Conservation (phyloP, 2,329 filamentous ascomycete genomes). For the Cercospora canescens region DNA sequence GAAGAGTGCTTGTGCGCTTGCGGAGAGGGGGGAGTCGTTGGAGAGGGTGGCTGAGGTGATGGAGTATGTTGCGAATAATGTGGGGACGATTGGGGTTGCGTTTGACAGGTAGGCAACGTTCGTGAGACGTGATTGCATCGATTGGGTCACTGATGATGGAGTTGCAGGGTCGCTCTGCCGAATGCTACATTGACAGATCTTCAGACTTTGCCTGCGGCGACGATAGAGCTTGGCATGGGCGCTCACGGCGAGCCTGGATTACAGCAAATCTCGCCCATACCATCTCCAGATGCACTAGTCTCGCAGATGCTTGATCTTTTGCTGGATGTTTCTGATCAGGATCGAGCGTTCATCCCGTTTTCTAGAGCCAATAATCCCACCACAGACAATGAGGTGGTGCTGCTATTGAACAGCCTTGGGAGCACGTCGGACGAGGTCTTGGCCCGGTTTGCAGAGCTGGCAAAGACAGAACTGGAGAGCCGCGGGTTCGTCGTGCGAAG, state of each 20-base stretch:
- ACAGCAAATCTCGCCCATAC: conserved; percentile 54
- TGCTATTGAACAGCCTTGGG: conserved; percentile 39
- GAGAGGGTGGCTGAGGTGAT: conserved; percentile 38
- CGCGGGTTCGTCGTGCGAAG: conserved; percentile 37
- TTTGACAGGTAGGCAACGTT: conserved; percentile 34
- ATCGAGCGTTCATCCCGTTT: conserved; percentile 40
- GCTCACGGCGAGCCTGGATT: conserved; percentile 67
- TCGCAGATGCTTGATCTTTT: conserved; percentile 39
- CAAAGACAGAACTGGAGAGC: conserved; percentile 31
- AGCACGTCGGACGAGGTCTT: conserved; percentile 40
- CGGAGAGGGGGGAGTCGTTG: conserved; percentile 32
- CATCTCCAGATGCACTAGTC: conserved; percentile 34
- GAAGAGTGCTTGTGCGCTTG: conserved; percentile 61
- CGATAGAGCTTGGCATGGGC: conserved; percentile 65
- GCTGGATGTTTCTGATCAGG: conserved; percentile 35
- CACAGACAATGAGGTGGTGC: conserved; percentile 35
- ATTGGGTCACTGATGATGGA: conserved; percentile 8
- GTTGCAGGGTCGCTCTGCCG: conserved; percentile 37
- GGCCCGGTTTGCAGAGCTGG: conserved; percentile 38
- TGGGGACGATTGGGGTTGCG: conserved; percentile 38
- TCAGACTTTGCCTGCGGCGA: conserved; percentile 53
- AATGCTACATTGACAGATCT: conserved; percentile 61
- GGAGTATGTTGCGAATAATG: conserved; percentile 40
- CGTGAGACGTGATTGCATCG: not conserved
- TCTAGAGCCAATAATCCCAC: conserved; percentile 32